Conservation (phyloP, 805 yeast genomes). For the Saturnispora mendoncae region DNA sequence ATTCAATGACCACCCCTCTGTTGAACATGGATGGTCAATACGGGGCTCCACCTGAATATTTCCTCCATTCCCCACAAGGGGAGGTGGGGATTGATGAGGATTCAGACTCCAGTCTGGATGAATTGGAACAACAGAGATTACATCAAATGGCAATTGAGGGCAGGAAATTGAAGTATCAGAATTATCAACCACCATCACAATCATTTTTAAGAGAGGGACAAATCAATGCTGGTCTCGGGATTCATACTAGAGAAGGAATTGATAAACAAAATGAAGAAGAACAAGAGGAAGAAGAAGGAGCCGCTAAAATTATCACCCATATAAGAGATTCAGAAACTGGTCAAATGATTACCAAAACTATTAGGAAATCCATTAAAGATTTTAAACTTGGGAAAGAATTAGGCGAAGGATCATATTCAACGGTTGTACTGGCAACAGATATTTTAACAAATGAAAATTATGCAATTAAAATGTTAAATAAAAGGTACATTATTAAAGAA, state of each 20-base stretch:
- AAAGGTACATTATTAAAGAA: slow-evolving; percentile 69
- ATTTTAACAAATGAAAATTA: slow-evolving; percentile 50
- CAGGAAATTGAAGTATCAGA: not conserved
- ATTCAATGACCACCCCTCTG: slow-evolving; percentile 6
- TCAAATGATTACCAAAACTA: slow-evolving; percentile 41
- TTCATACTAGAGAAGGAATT: slow-evolving; percentile 30
- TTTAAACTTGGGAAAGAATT: slow-evolving; percentile 78
- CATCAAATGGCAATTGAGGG: slow-evolving; percentile 2
- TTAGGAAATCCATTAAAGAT: slow-evolving; percentile 58
- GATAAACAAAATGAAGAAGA: no score
- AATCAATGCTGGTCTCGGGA: not conserved
- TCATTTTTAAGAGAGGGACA: not conserved
- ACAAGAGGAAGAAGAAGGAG: slow-evolving; percentile 39
- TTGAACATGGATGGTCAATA: slow-evolving; percentile 9
- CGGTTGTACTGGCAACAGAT: slow-evolving; percentile 83
- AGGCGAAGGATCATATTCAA: slow-evolving; percentile 96
- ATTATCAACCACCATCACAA: not conserved
- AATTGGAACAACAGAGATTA: not conserved
- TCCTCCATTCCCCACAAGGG: not conserved
- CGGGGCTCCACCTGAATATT: slow-evolving; percentile 10
- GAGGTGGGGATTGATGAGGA: not conserved
- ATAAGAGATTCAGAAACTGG: slow-evolving; percentile 37
- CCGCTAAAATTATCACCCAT: slow-evolving; percentile 44
- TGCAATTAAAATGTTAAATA: slow-evolving; percentile 71
- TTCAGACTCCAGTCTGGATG: slow-evolving; percentile 1